phyloP scores from a whole-genome alignment of 495 filamentous ascomycete genomes.

The Hypoxylon crocopeplum region DNA sequence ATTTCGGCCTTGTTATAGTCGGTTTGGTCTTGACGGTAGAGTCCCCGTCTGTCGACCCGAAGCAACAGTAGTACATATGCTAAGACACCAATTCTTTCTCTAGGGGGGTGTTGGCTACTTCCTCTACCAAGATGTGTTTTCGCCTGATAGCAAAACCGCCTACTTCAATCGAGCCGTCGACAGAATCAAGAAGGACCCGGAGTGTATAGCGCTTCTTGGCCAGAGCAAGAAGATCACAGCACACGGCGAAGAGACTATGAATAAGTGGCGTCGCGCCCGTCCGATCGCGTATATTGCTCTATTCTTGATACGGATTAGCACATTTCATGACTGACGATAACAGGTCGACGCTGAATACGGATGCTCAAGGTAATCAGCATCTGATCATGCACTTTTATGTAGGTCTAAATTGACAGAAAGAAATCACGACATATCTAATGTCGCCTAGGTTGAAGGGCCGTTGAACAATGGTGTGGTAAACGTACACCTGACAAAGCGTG shows the following conservation, averaged over 20 bases:
- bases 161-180: constrained; percentile 90
- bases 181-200: constrained; percentile 73
- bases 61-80: constrained; percentile 2
- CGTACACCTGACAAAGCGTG: constrained; percentile 74
- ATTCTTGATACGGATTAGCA: background rate
- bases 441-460: constrained; percentile 79
- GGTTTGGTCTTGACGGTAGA: constrained; percentile 78
- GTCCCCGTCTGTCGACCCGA: background rate
- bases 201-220: constrained; percentile 78
- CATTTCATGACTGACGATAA: constrained; percentile 17
- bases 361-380: constrained; percentile 79
- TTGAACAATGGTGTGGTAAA: constrained; percentile 74
- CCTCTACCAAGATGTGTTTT: constrained; percentile 86
- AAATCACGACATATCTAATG: constrained; percentile 21
- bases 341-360: constrained; percentile 71
- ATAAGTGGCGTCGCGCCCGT: constrained; percentile 83
- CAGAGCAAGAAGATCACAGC: constrained; percentile 76
- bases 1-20: constrained; percentile 76
- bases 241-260: constrained; percentile 82
- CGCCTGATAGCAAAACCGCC: constrained; percentile 79
- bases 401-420: constrained; percentile 22
- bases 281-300: constrained; percentile 74
- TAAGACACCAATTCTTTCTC: constrained; percentile 22
- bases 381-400: constrained; percentile 89
- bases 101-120: constrained; percentile 79